Percentiles rank a stretch among this genome's conserved stretches.
phyloP scores from a whole-genome alignment of 139 green algal genomes.

The Closterium sp. region DNA sequence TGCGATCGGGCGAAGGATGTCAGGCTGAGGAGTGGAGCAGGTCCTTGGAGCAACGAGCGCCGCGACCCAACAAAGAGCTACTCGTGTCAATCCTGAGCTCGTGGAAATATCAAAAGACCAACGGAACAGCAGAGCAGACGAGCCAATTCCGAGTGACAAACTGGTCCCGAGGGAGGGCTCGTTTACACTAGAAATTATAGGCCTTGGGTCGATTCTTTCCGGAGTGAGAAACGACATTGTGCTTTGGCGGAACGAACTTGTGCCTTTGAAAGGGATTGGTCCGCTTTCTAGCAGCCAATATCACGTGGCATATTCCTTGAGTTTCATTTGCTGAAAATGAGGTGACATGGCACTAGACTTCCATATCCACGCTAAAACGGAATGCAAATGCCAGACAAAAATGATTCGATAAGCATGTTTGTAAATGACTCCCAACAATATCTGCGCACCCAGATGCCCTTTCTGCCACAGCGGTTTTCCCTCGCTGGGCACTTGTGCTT shows the following conservation, averaged over 20 bases:
- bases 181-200: background rate
- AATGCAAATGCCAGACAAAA: no score
- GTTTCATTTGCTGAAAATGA: background rate
- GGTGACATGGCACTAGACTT: background rate
- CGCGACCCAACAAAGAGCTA: background rate
- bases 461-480: slow-evolving; percentile 42
- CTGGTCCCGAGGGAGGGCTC: background rate
- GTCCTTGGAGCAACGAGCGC: background rate
- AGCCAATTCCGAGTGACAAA: background rate
- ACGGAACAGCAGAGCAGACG: background rate
- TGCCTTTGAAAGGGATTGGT: background rate
- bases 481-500: slow-evolving; percentile 50
- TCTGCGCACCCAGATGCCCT: slow-evolving; percentile 37
- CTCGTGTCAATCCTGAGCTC: no score
- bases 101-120: background rate
- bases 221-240: no score
- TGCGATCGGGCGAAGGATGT: background rate
- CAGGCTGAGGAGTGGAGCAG: background rate
- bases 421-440: slow-evolving; percentile 10
- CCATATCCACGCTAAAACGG: no score
- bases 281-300: background rate
- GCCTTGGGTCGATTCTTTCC: no score
- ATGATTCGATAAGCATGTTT: no score
- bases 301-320: background rate
- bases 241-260: no score